These are phyloP conservation scores for Solioccasus polychromus DNA, from an alignment of 768 basidiomycete genomes.

Conservation along the genomic window DNA sequence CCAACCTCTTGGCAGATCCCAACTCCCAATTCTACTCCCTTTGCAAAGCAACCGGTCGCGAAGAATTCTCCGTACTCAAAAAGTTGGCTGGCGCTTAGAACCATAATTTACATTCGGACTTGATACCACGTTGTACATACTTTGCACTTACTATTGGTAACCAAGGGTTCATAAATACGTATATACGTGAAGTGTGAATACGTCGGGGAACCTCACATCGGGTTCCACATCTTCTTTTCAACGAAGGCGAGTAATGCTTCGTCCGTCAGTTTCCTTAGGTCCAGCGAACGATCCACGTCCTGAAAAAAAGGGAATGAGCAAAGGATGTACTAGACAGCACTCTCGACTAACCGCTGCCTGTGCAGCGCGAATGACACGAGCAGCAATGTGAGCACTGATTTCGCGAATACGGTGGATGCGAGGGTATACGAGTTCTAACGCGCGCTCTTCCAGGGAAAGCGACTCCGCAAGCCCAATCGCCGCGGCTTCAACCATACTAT, in stretches of 20 bases:
- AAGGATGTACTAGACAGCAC: conserved; percentile 12
- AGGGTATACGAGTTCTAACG: conserved; percentile 74
- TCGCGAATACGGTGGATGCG: conserved; percentile 81
- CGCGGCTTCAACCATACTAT: conserved; percentile 86
- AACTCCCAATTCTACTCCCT: conserved; percentile 62
- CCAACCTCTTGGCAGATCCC: conserved; percentile 50
- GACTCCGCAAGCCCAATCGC: conserved; percentile 77
- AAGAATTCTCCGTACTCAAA: conserved; percentile 66
- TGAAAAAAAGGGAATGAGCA: conserved; percentile 21
- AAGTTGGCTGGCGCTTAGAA: not conserved
- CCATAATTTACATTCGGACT: not conserved
- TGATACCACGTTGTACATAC: not conserved
- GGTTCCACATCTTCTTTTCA: conserved; percentile 71
- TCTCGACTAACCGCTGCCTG: conserved; percentile 61
- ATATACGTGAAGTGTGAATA: too few species aligned
- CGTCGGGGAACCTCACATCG: conserved; percentile 34
- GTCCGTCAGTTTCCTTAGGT: conserved; percentile 58
- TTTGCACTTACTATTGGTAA: too few species aligned
- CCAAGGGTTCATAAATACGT: too few species aligned
- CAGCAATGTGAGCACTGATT: conserved; percentile 74
- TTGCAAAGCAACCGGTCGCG: conserved; percentile 71
- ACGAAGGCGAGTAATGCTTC: conserved; percentile 52
- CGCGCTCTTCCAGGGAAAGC: conserved; percentile 66
- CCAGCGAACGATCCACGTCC: conserved; percentile 53
- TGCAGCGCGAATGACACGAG: conserved; percentile 73